Percentiles rank a stretch among this genome's conserved stretches.
phyloP scores from a whole-genome alignment of 176 grass and related monocot species.

The Microstegium vimineum region DNA sequence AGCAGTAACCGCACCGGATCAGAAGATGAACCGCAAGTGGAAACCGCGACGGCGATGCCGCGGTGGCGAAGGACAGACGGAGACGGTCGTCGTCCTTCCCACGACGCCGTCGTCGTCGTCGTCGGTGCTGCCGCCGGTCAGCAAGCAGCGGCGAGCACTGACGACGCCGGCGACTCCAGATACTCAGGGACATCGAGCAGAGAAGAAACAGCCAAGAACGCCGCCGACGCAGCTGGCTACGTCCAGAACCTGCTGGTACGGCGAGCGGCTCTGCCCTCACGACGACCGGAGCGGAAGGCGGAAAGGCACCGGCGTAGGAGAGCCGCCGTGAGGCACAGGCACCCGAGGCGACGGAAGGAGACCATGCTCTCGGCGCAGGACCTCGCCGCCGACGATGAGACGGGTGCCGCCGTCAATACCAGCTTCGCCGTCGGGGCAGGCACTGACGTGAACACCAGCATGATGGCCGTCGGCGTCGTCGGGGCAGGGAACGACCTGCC shows the following conservation, averaged over 20 bases:
- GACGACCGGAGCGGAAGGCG: background rate
- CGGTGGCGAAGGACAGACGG: background rate
- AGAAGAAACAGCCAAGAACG: background rate
- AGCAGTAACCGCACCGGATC: constrained; percentile 24
- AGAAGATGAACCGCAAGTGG: background rate
- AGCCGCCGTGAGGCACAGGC: constrained; percentile 11
- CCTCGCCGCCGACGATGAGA: background rate
- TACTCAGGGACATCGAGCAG: background rate
- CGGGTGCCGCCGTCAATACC: background rate
- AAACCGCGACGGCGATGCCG: background rate
- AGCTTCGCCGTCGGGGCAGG: background rate
- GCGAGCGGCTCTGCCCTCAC: background rate
- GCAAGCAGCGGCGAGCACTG: background rate
- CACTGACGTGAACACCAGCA: background rate
- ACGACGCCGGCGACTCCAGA: background rate
- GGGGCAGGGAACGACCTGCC: background rate
- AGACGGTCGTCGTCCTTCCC: background rate
- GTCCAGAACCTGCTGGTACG: background rate
- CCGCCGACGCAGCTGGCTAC: background rate
- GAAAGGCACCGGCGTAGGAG: constrained; percentile 13
- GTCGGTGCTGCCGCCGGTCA: background rate
- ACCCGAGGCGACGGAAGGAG: constrained; percentile 24
- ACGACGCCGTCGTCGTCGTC: background rate
- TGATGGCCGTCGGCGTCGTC: too few species aligned
- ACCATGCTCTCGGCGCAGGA: background rate